Base-by-base conservation (phyloP, 441 rosid species). In the Mallotus repandus region DNA sequence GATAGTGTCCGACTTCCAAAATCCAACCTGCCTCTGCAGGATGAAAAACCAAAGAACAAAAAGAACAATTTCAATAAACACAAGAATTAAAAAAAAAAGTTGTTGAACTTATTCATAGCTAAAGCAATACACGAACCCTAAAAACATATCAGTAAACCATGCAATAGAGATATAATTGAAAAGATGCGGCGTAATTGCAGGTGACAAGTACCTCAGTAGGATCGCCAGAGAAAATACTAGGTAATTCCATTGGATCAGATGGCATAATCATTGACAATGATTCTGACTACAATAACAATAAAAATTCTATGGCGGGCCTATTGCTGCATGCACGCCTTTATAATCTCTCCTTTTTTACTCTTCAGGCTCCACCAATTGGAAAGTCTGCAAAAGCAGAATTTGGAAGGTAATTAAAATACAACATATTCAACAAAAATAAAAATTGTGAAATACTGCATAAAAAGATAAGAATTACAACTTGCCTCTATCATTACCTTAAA, bases 1-100 rank as follows among this genome's bases (percentile, higher is more conserved):
- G 73, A 75, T 35, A 50, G 76, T 50, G 57, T 85, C 84, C 15
- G 84, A 75, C 78, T 78, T 87, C 88, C 86, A 83, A 76, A 84
- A 84, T 29, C 88, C 81, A 32, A 85, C 80, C 76, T 82, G 85
- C 75, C 85, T 78, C 86, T 82, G 86, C 75, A 84, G 14, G 25
- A 63, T 66, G 43, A 66, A 18, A 68, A 68, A 74, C 35, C 35
- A 69, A 68, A 58, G 58, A 62, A 3, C n/a, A n/a, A 6, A 5
- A 32, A 8, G 29, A 2, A 29, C 58, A 4, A 73, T 58, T 57
- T 32, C 41, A 38, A 38, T 3, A 38, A 38, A 38, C 41, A 38
- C 41, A 38, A 38, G 41, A 38, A 29, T 29, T 29, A 29, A 35
- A 35, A 35, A 35, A 38, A 38, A 38, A 38, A 29, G 32, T 29